Percentiles rank a stretch among this genome's conserved stretches.
These are phyloP conservation scores for Mollisia scopiformis DNA, from an alignment of 2,329 filamentous ascomycete genomes.

Conservation along the genomic window DNA sequence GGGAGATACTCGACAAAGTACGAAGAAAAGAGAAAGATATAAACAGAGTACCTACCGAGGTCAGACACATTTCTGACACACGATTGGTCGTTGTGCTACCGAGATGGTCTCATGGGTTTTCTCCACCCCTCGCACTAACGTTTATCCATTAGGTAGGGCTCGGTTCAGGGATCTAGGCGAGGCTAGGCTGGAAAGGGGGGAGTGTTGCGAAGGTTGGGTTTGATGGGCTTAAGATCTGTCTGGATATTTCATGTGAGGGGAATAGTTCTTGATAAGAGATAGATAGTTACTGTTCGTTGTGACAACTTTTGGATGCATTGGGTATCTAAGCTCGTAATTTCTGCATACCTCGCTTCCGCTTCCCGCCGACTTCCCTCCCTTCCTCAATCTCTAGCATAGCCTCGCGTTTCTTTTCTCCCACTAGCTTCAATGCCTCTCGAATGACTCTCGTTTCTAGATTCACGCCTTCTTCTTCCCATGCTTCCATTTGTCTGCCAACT, in stretches of 20 bases:
- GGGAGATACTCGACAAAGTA: no score
- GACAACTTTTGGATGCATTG: no score
- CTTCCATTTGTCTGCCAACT: constrained; percentile 78
- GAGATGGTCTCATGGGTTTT: not conserved
- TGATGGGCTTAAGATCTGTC: no score
- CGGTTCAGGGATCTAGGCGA: no score
- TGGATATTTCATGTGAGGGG: not conserved
- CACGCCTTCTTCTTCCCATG: constrained; percentile 88
- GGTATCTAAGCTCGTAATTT: constrained; percentile 41
- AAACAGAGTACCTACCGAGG: no score
- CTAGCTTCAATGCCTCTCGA: constrained; percentile 81
- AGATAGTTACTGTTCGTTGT: not conserved
- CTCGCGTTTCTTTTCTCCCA: constrained; percentile 92
- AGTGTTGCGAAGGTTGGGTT: not conserved
- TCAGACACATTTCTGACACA: no score
- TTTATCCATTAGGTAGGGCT: no score
- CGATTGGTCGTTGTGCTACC: no score
- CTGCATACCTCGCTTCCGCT: constrained; percentile 65
- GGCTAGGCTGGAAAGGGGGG: not conserved
- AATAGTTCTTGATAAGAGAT: not conserved
- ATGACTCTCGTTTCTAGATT: constrained; percentile 91
- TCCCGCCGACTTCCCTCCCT: constrained; percentile 88
- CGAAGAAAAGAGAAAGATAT: no score
- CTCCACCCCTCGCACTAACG: not conserved
- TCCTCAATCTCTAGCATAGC: constrained; percentile 91